phyloP scores from a whole-genome alignment of 2,329 filamentous ascomycete species.

The Eutypa lata region DNA sequence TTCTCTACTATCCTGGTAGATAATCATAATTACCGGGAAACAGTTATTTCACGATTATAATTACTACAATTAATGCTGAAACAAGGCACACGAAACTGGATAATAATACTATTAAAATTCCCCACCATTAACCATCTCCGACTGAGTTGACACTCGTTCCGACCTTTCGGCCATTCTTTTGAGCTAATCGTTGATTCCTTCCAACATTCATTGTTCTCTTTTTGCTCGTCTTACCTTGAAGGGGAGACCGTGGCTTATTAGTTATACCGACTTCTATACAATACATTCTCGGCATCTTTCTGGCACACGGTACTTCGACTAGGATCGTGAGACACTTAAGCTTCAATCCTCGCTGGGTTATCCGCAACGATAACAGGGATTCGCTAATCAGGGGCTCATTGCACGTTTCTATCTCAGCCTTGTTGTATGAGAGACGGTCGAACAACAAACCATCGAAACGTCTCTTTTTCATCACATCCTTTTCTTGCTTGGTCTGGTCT shows the following conservation, averaged over 20 bases:
- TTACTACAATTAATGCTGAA: too few species aligned
- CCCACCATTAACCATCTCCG: too few species aligned
- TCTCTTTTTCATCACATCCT: too few species aligned
- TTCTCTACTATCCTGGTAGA: too few species aligned
- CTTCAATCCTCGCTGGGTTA: conserved; percentile 10
- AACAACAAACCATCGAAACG: neutral
- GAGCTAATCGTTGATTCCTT: neutral
- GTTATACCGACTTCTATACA: too few species aligned
- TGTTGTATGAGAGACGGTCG: conserved; percentile 3
- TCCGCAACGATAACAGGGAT: conserved; percentile 8
- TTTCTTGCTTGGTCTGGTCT: too few species aligned
- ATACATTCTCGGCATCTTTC: neutral
- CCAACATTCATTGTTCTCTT: neutral
- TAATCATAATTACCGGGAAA: too few species aligned
- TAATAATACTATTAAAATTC: too few species aligned
- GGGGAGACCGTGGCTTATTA: neutral
- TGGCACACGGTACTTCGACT: conserved; percentile 2
- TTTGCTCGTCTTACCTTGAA: neutral
- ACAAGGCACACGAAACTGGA: too few species aligned
- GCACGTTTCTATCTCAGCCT: conserved; percentile 7
- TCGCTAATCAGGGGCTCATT: conserved; percentile 17
- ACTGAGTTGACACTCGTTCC: too few species aligned
- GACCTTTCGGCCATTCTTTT: too few species aligned
- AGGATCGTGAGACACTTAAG: conserved; percentile 29
- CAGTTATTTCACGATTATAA: too few species aligned